A percentile compares a stretch with the other conserved stretches of the same genome.
Conservation (phyloP, 768 basidiomycete species). For the Mycena olivaceomarginata region DNA sequence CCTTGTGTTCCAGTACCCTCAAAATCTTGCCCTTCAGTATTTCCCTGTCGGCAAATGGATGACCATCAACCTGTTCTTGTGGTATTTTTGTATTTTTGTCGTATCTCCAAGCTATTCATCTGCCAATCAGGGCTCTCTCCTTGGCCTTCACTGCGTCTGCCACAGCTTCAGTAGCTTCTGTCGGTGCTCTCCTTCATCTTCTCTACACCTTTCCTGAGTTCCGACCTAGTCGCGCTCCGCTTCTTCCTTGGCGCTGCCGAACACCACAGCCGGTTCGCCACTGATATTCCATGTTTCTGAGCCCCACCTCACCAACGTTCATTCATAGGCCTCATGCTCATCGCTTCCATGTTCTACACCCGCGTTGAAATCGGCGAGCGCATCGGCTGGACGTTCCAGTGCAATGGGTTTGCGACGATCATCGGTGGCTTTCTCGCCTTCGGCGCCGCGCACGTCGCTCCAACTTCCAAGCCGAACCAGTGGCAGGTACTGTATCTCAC, state of each 20-base stretch:
- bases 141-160: no score
- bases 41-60: no score
- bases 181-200: conserved; percentile 3
- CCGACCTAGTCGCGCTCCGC: conserved; percentile 2
- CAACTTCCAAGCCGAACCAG: conserved; percentile 10
- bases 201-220: conserved; percentile 3
- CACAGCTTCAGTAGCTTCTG: no score
- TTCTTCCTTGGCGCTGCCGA: conserved; percentile 11
- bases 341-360: conserved; percentile 7
- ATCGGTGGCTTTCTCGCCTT: conserved; percentile 10
- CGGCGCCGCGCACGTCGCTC: background rate
- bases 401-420: conserved; percentile 9
- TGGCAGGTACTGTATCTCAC: conserved; percentile 1
- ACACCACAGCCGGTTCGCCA: conserved; percentile 8
- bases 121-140: no score
- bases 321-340: conserved; percentile 7
- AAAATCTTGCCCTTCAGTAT: no score
- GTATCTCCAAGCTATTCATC: no score
- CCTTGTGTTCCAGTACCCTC: no score
- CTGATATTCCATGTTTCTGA: conserved; percentile 1
- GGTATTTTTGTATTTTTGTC: no score
- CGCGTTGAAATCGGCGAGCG: conserved; percentile 13
- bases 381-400: conserved; percentile 10
- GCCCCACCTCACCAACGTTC: conserved; percentile 1
- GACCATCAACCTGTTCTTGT: no score